A percentile compares a stretch with the other conserved stretches of the same genome.
These are phyloP conservation scores for Nigrograna mackinnonii DNA, from an alignment of 2,329 filamentous ascomycete genomes.

Conservation along the genomic window DNA sequence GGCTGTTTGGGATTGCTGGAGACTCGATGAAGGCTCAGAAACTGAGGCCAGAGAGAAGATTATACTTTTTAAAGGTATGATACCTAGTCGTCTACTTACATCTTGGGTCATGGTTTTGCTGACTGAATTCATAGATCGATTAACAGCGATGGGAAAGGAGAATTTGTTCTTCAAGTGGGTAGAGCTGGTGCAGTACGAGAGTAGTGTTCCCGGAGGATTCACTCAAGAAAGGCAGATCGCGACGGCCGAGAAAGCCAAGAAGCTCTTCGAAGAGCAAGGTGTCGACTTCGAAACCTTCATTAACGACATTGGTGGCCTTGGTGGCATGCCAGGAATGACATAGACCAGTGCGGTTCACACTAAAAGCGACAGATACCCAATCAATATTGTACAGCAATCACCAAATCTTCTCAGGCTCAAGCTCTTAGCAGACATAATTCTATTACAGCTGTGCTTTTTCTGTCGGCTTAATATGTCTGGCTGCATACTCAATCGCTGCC, in stretches of 20 bases:
- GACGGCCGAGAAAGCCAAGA: conserved; percentile 74
- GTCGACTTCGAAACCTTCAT: conserved; percentile 85
- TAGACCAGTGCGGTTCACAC: not conserved
- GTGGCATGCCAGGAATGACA: conserved; percentile 54
- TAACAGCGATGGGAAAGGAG: conserved; percentile 80
- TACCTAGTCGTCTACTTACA: no score
- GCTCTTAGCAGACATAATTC: not conserved
- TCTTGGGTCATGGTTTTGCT: no score
- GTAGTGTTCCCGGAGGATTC: conserved; percentile 77
- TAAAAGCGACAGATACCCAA: conserved; percentile 1
- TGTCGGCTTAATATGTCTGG: conserved; percentile 31
- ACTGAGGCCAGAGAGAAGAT: conserved; percentile 74
- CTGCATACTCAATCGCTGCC: conserved; percentile 49
- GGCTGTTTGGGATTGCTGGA: conserved; percentile 67
- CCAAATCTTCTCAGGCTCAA: no score
- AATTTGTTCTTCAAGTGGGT: conserved; percentile 91
- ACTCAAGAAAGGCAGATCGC: conserved; percentile 72
- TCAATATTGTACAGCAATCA: not conserved
- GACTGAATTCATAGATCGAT: no score
- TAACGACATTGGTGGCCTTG: conserved; percentile 68
- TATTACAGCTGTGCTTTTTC: conserved; percentile 14
- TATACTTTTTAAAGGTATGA: conserved; percentile 76
- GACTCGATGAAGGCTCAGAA: conserved; percentile 54
- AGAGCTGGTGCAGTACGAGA: conserved; percentile 88
- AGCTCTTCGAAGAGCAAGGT: conserved; percentile 72